phyloP scores from a whole-genome alignment of 208 protist genomes.

The Phytomonas serpens region DNA sequence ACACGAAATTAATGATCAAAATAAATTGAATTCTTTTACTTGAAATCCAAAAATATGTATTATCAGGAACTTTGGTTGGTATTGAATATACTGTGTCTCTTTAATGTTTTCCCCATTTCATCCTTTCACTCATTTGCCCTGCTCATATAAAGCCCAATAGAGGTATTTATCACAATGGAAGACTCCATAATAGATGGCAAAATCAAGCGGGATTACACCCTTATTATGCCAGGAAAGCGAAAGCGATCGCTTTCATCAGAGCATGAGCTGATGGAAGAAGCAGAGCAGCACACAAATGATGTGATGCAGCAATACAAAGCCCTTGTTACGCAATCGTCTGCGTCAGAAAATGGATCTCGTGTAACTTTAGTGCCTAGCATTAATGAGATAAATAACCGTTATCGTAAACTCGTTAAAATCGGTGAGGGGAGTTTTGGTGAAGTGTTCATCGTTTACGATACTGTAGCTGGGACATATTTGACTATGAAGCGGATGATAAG shows the following conservation, averaged over 20 bases:
- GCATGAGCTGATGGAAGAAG: background rate
- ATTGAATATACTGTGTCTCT: background rate
- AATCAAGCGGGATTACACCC: background rate
- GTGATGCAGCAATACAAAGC: slow-evolving; percentile 1
- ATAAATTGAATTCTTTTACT: background rate
- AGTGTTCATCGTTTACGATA: slow-evolving; percentile 83
- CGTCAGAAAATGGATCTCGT: background rate
- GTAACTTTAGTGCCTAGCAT: slow-evolving; percentile 12
- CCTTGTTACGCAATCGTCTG: background rate
- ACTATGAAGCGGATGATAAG: slow-evolving; percentile 80
- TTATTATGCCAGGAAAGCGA: background rate
- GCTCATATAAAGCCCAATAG: background rate
- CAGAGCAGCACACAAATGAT: background rate
- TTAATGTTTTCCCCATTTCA: background rate
- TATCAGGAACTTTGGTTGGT: no score
- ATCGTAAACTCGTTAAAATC: slow-evolving; percentile 62
- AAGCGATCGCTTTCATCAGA: background rate
- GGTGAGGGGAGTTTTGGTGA: slow-evolving; percentile 83
- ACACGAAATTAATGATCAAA: background rate
- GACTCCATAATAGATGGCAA: background rate
- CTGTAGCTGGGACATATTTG: slow-evolving; percentile 40
- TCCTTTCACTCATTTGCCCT: background rate
- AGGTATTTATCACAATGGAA: background rate
- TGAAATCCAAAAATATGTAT: no score
- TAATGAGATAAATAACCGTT: slow-evolving; percentile 36